These are phyloP conservation scores for Abelmoschus esculentus DNA, from an alignment of 345 rosid species.

Conservation along the genomic window DNA sequence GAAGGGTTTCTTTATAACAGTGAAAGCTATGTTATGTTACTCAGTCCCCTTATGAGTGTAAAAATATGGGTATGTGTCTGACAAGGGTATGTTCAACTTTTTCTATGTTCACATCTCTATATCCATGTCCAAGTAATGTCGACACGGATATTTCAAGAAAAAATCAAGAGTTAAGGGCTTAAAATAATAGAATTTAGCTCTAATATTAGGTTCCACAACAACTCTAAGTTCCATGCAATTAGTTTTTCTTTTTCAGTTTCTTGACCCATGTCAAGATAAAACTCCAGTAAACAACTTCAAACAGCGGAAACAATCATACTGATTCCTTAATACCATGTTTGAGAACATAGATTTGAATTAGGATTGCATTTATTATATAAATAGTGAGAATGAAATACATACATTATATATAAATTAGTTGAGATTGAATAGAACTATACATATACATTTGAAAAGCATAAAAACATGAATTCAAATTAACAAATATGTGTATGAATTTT, in stretches of 20 bases:
- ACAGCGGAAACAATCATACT: too few relatives aligned
- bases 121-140: neutral
- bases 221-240: neutral
- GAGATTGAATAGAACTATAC: neutral
- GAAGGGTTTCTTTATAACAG: too few relatives aligned
- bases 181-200: neutral
- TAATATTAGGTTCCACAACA: neutral
- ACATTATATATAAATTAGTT: neutral
- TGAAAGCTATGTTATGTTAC: too few relatives aligned
- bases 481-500: neutral
- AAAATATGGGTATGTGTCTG: too few relatives aligned
- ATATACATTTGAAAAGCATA: neutral
- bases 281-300: too few relatives aligned
- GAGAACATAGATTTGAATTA: neutral
- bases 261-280: too few relatives aligned
- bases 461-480: neutral
- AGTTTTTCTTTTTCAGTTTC: neutral
- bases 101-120: neutral
- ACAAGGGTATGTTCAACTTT: too few relatives aligned
- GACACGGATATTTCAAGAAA: neutral
- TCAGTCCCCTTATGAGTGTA: too few relatives aligned
- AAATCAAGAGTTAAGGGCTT: neutral
- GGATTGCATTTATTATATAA: neutral
- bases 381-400: neutral
- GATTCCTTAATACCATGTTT: too few relatives aligned